Conservation (phyloP, 2,329 filamentous ascomycete species). For the Ceratocystis ficicola region DNA sequence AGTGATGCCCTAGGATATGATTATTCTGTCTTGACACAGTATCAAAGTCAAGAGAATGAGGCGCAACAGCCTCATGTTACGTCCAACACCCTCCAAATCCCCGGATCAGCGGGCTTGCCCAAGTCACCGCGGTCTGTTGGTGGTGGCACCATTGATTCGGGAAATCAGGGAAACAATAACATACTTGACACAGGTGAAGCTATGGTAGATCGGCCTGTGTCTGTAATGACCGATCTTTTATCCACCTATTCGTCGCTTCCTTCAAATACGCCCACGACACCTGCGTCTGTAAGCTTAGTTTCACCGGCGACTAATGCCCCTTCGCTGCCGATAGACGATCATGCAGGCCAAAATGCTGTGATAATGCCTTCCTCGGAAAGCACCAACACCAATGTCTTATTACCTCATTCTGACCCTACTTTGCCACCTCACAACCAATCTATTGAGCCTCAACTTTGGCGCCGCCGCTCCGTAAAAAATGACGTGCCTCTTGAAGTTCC, state of each 20-base stretch:
- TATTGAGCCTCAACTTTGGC: slow-evolving; percentile 33
- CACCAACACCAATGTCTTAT: not conserved
- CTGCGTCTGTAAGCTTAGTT: slow-evolving; percentile 9
- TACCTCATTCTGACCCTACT: not conserved
- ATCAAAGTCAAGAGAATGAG: slow-evolving; percentile 17
- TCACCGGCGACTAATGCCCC: slow-evolving; percentile 10
- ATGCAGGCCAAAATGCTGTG: not conserved
- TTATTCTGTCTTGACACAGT: slow-evolving; percentile 18
- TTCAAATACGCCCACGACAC: slow-evolving; percentile 24
- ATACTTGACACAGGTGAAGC: slow-evolving; percentile 25
- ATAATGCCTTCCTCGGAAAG: not conserved
- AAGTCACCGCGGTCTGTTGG: not conserved
- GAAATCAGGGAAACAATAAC: slow-evolving; percentile 22
- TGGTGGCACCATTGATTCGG: not conserved
- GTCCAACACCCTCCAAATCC: slow-evolving; percentile 16
- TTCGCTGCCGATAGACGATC: not conserved
- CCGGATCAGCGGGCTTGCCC: slow-evolving; percentile 1
- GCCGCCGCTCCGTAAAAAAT: slow-evolving; percentile 39
- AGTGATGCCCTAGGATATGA: slow-evolving; percentile 12
- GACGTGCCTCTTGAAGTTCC: slow-evolving; percentile 38
- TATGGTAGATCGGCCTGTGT: slow-evolving; percentile 18
- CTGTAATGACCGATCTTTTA: slow-evolving; percentile 22
- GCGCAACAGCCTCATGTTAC: slow-evolving; percentile 18
- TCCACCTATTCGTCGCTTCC: slow-evolving; percentile 26
- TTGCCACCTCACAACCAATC: slow-evolving; percentile 11